Evolutionary conservation across 2,329 filamentous ascomycete genomes (phyloP).

Genomic region (Mycosphaerella sp.): DNA sequence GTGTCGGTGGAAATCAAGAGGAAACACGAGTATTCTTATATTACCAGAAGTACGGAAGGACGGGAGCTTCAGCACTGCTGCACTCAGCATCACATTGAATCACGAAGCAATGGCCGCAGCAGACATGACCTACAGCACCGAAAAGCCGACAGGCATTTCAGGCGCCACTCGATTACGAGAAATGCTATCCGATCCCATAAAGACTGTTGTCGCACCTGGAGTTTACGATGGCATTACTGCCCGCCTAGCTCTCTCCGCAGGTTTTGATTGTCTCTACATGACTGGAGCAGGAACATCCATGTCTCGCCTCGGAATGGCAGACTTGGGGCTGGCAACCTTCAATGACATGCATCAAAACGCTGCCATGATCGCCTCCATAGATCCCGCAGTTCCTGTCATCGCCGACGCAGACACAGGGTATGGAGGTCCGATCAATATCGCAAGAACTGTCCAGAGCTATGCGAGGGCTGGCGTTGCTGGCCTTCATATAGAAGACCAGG

Average conservation of each 20-base stretch:
- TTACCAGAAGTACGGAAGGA: background rate
- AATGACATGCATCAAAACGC: conserved; percentile 59
- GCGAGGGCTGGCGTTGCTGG: conserved; percentile 50
- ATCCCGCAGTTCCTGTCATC: conserved; percentile 52
- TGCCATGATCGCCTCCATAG: conserved; percentile 57
- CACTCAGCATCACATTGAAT: background rate
- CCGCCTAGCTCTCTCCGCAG: conserved; percentile 55
- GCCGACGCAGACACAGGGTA: conserved; percentile 57
- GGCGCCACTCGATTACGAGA: conserved; percentile 26
- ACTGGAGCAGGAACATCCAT: conserved; percentile 58
- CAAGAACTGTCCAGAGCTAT: conserved; percentile 24
- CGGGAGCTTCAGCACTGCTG: background rate
- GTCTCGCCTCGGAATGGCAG: conserved; percentile 56
- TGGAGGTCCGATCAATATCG: conserved; percentile 38
- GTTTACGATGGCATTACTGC: conserved; percentile 64
- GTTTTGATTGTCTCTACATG: conserved; percentile 63
- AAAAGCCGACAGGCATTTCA: conserved; percentile 14
- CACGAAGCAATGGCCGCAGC: conserved; percentile 20
- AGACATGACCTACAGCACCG: conserved; percentile 9
- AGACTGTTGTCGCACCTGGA: conserved; percentile 52
- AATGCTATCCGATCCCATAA: conserved; percentile 29
- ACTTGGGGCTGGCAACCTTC: conserved; percentile 56
- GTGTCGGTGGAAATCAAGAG: background rate
- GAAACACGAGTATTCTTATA: background rate
- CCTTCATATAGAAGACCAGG: conserved; percentile 58